Evolutionary conservation across 768 basidiomycete genomes (phyloP).

Genomic region (Termitomyces sp.): DNA sequence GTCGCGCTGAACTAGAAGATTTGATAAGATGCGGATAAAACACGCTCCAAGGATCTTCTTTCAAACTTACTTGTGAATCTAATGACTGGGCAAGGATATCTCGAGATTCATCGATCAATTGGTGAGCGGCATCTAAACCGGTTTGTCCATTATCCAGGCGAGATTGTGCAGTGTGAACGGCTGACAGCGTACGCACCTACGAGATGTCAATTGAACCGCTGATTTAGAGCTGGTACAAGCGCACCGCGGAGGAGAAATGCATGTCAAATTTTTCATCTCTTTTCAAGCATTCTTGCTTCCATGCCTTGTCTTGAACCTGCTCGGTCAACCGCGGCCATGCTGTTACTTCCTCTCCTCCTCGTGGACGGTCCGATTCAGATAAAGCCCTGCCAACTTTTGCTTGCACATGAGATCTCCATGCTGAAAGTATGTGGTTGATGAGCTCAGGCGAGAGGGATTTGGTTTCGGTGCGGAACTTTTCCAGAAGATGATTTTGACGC

Average conservation of each 20-base stretch:
- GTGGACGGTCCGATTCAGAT: conserved; percentile 40
- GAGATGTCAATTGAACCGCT: conserved; percentile 11
- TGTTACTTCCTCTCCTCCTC: conserved; percentile 41
- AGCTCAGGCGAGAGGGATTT: conserved; percentile 51
- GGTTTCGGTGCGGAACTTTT: conserved; percentile 53
- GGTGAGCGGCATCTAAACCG: conserved; percentile 39
- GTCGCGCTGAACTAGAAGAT: conserved; percentile 60
- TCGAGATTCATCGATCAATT: conserved; percentile 65
- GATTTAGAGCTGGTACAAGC: conserved; percentile 21
- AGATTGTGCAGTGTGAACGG: conserved; percentile 45
- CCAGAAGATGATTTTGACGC: conserved; percentile 70
- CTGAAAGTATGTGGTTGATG: conserved; percentile 46
- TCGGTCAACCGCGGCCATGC: conserved; percentile 53
- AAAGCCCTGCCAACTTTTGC: conserved; percentile 63
- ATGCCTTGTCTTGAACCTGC: conserved; percentile 46
- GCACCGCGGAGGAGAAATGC: conserved; percentile 76
- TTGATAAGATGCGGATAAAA: neutral
- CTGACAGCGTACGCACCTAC: conserved; percentile 46
- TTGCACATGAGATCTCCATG: conserved; percentile 63
- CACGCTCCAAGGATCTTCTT: neutral
- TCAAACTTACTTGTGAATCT: conserved; percentile 60
- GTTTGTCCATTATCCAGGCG: conserved; percentile 35
- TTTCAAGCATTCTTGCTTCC: conserved; percentile 67
- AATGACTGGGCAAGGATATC: conserved; percentile 72
- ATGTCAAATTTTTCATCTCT: conserved; percentile 92